phyloP scores from a whole-genome alignment of 2,329 filamentous ascomycete genomes.

The Lasiodiplodia hormozganensis region DNA sequence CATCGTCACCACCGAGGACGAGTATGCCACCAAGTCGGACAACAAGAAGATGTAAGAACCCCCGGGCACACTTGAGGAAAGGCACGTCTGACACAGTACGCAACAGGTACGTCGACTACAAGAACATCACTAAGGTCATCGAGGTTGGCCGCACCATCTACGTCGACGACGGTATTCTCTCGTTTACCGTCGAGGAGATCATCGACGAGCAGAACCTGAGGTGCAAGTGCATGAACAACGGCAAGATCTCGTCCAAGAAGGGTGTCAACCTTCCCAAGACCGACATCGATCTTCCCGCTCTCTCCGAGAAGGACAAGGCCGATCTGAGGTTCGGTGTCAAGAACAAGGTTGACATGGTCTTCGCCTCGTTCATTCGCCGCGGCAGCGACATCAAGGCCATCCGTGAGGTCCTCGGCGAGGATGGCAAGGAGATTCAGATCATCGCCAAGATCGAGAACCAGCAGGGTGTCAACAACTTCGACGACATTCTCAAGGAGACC shows the following conservation, averaged over 20 bases:
- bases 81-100: not conserved
- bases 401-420: constrained; percentile 85
- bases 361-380: constrained; percentile 96
- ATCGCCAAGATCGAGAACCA: constrained; percentile 99
- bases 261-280: constrained; percentile 99
- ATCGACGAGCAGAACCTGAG: constrained; percentile 88
- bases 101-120: constrained; percentile 92
- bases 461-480: constrained; percentile 99
- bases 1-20: constrained; percentile 96
- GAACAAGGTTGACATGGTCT: constrained; percentile 99
- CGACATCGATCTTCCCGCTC: constrained; percentile 94
- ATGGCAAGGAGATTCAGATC: constrained; percentile 97
- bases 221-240: constrained; percentile 91
- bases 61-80: not conserved
- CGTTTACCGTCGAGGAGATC: constrained; percentile 90
- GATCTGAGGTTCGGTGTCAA: constrained; percentile 96
- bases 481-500: constrained; percentile 92
- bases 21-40: constrained; percentile 84
- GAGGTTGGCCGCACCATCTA: constrained; percentile 90
- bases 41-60: constrained; percentile 85
- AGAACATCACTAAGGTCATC: constrained; percentile 99
- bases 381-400: constrained; percentile 93
- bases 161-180: constrained; percentile 97
- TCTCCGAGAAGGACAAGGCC: constrained; percentile 97
- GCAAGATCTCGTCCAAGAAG: constrained; percentile 98